A percentile compares a stretch with the other conserved stretches of the same genome.
Conservation (phyloP, 306 rosid species). For the Myrica gale region DNA sequence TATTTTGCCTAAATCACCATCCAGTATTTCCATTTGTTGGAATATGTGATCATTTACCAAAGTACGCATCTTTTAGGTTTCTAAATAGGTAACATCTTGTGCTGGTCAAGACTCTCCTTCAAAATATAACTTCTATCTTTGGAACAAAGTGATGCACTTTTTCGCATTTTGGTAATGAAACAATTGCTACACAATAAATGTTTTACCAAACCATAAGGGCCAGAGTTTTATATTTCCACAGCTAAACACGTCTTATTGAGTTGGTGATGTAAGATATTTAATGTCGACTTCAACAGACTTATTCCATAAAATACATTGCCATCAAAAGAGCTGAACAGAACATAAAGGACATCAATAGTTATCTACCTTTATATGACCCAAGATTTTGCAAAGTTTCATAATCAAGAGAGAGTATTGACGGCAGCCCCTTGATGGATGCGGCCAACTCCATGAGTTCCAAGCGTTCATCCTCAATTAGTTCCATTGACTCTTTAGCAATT, state of each 20-base stretch:
- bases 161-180: background rate
- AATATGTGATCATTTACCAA: background rate
- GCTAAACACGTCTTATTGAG: background rate
- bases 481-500: slow-evolving; percentile 65
- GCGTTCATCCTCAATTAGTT: slow-evolving; percentile 71
- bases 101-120: background rate
- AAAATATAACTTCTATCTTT: background rate
- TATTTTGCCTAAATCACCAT: background rate
- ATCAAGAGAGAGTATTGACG: slow-evolving; percentile 63
- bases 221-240: background rate
- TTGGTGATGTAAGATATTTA: background rate
- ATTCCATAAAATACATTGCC: slow-evolving; percentile 7
- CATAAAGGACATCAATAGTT: background rate
- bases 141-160: background rate
- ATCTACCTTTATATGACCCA: slow-evolving; percentile 55
- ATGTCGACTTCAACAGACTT: background rate
- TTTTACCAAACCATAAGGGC: background rate
- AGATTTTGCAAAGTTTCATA: slow-evolving; percentile 59
- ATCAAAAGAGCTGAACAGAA: slow-evolving; percentile 17
- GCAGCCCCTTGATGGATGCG: slow-evolving; percentile 59
- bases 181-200: background rate
- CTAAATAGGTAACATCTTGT: background rate
- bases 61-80: background rate
- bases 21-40: background rate
- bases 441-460: slow-evolving; percentile 80